A percentile compares a stretch with the other conserved stretches of the same genome.
phyloP scores from a whole-genome alignment of 2,329 filamentous ascomycete species.

The Clonostachys rhizophaga region DNA sequence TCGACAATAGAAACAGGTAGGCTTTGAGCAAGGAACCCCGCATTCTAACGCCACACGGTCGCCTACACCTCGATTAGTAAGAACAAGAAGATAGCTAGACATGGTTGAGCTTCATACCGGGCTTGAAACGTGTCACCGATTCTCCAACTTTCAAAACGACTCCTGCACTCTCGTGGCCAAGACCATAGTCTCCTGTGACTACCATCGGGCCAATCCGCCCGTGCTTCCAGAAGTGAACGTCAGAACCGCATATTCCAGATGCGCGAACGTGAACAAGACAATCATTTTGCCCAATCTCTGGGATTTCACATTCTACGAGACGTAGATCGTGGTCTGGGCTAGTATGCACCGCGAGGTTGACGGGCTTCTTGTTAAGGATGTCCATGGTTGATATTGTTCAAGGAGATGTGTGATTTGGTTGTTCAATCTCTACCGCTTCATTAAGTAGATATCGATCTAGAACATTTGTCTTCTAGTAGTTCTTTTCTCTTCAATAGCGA shows the following conservation, averaged over 20 bases:
- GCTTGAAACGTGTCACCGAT: slow-evolving; percentile 44
- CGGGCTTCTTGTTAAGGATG: background rate
- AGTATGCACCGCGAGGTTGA: background rate
- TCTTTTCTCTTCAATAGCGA: no score
- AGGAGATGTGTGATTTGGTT: no score
- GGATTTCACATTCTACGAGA: background rate
- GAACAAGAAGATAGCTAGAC: background rate
- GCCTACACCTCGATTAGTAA: slow-evolving; percentile 19
- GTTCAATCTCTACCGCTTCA: no score
- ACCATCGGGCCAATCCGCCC: slow-evolving; percentile 59
- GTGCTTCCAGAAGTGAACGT: slow-evolving; percentile 65
- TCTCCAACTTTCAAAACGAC: slow-evolving; percentile 52
- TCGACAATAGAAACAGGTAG: slow-evolving; percentile 46
- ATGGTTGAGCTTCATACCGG: slow-evolving; percentile 19
- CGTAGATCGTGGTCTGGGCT: background rate
- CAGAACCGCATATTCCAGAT: slow-evolving; percentile 64
- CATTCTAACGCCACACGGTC: slow-evolving; percentile 62
- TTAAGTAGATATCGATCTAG: no score
- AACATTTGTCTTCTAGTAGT: no score
- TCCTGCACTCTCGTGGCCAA: slow-evolving; percentile 62
- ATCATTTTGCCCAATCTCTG: slow-evolving; percentile 32
- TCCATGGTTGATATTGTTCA: background rate
- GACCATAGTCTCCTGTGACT: slow-evolving; percentile 58
- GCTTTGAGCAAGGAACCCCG: slow-evolving; percentile 51
- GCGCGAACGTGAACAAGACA: slow-evolving; percentile 57